A percentile compares a stretch with the other conserved stretches of the same genome.
phyloP scores from a whole-genome alignment of 495 filamentous ascomycete species.

The Penicillium riverlandense region DNA sequence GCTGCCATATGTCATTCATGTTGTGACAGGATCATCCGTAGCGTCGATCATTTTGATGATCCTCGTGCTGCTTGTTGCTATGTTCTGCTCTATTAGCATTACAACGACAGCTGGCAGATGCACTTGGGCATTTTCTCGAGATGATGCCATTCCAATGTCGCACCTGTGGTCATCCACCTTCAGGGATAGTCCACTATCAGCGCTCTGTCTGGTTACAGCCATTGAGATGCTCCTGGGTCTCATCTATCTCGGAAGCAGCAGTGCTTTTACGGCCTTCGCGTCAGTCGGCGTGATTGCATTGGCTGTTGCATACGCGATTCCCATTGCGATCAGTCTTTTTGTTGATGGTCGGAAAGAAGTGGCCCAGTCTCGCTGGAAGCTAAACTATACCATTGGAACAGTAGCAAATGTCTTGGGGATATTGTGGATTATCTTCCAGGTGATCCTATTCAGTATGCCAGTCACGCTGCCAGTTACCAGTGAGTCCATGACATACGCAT shows the following conservation, averaged over 20 bases:
- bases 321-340: constrained; percentile 43
- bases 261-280: constrained; percentile 52
- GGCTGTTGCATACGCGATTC: constrained; percentile 46
- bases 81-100: constrained; percentile 55
- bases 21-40: no score
- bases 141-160: constrained; percentile 51
- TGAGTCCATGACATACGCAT: constrained; percentile 47
- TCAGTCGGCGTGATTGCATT: constrained; percentile 50
- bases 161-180: constrained; percentile 42
- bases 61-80: constrained; percentile 55
- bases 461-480: constrained; percentile 24
- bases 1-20: no score
- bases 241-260: constrained; percentile 47
- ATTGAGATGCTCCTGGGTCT: constrained; percentile 46
- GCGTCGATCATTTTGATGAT: constrained; percentile 53
- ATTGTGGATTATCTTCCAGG: no score
- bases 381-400: no score
- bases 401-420: no score
- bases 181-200: constrained; percentile 41
- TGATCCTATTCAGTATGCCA: constrained; percentile 46
- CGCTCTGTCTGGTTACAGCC: constrained; percentile 38
- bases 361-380: no score
- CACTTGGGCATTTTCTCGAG: constrained; percentile 59
- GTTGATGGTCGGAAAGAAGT: constrained; percentile 26
- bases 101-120: constrained; percentile 61